These are phyloP conservation scores for Setomelanomma holmii DNA, from an alignment of 2,329 filamentous ascomycete species.

Conservation along the genomic window DNA sequence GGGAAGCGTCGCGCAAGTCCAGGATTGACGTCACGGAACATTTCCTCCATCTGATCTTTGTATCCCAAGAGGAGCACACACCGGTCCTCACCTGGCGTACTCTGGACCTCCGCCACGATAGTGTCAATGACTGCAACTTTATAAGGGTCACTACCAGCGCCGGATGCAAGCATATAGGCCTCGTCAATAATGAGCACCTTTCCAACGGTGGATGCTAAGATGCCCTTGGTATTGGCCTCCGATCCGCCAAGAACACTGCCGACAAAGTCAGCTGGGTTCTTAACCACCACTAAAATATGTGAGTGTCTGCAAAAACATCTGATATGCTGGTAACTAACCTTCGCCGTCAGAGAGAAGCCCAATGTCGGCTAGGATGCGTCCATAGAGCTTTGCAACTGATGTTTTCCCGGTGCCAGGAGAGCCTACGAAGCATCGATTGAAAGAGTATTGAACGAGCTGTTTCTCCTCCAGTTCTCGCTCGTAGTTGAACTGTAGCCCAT, in stretches of 20 bases:
- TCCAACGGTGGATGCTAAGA: conserved; percentile 69
- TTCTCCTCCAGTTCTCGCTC: conserved; percentile 69
- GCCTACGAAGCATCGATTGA: conserved; percentile 75
- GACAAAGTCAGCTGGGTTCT: conserved; percentile 77
- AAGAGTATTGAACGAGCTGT: conserved; percentile 63
- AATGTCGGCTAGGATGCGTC: conserved; percentile 70
- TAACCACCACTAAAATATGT: conserved; percentile 64
- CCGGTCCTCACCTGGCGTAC: conserved; percentile 71
- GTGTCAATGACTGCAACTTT: conserved; percentile 74
- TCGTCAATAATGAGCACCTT: conserved; percentile 85
- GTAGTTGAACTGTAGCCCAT: conserved; percentile 70
- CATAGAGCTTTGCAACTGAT: conserved; percentile 76
- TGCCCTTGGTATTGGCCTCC: conserved; percentile 74
- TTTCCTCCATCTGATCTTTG: conserved; percentile 70
- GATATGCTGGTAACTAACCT: conserved; percentile 51
- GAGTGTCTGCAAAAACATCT: neutral
- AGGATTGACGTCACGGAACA: conserved; percentile 78
- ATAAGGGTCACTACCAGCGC: conserved; percentile 55
- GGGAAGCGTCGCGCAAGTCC: conserved; percentile 73
- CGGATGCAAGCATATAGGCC: conserved; percentile 69
- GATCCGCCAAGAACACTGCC: conserved; percentile 69
- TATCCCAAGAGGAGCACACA: conserved; percentile 77
- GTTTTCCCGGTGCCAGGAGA: conserved; percentile 80
- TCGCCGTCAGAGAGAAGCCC: conserved; percentile 73
- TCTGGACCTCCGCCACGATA: conserved; percentile 76